Evolutionary conservation across 2,329 filamentous ascomycete species (phyloP).

Genomic region (Aspergillus sp.): DNA sequence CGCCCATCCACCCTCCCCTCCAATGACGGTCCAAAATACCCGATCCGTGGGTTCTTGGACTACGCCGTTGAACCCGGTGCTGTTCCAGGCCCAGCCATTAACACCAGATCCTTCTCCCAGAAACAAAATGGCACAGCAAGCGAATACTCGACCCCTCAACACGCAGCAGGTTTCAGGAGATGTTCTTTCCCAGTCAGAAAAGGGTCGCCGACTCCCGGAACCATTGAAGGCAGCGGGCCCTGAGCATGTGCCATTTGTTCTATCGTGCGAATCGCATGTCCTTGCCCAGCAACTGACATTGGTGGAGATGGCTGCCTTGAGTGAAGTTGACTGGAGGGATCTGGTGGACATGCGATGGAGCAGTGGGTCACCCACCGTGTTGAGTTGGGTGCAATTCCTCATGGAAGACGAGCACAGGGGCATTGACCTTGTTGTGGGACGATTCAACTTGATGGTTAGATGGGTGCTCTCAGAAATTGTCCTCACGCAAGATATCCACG

Average conservation of each 20-base stretch:
- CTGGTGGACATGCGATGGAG: slow-evolving; percentile 66
- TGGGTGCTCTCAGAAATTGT: slow-evolving; percentile 66
- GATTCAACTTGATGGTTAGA: slow-evolving; percentile 68
- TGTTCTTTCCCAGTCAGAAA: slow-evolving; percentile 37
- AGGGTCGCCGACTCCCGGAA: slow-evolving; percentile 19
- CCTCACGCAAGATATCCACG: slow-evolving; percentile 58
- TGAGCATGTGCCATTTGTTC: slow-evolving; percentile 61
- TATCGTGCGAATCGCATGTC: slow-evolving; percentile 62
- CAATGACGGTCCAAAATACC: slow-evolving; percentile 45
- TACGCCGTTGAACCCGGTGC: slow-evolving; percentile 33
- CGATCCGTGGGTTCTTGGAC: slow-evolving; percentile 36
- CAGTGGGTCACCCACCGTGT: slow-evolving; percentile 53
- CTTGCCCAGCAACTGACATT: slow-evolving; percentile 66
- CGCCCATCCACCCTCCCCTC: slow-evolving; percentile 50
- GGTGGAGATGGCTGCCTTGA: slow-evolving; percentile 65
- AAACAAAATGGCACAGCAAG: slow-evolving; percentile 21
- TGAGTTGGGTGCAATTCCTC: slow-evolving; percentile 65
- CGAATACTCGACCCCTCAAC: slow-evolving; percentile 22
- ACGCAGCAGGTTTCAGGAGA: slow-evolving; percentile 36
- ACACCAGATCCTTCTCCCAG: slow-evolving; percentile 48
- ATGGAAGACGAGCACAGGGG: slow-evolving; percentile 56
- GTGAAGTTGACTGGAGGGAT: slow-evolving; percentile 68
- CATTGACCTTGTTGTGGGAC: slow-evolving; percentile 65
- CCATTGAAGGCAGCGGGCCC: slow-evolving; percentile 19
- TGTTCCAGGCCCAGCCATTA: slow-evolving; percentile 39